Evolutionary conservation across 2,329 filamentous ascomycete species (phyloP).

Genomic region (Hypoxylon sp.): DNA sequence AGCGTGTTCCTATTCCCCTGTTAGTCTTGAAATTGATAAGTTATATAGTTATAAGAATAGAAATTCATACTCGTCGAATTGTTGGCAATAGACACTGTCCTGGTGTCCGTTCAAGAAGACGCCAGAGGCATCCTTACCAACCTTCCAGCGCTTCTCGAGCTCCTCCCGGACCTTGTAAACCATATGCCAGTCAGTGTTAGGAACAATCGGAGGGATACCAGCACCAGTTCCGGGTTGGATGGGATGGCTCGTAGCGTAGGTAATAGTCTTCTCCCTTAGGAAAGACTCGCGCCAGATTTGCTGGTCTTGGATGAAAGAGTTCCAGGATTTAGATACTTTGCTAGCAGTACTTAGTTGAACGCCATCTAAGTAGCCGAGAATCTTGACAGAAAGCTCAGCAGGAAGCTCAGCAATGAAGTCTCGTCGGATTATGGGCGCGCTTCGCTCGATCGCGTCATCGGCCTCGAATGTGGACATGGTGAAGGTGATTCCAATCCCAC

Average conservation of each 20-base stretch:
- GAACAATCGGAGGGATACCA: constrained; percentile 63
- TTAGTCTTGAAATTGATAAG: too few relatives aligned
- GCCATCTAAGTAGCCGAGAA: constrained; percentile 65
- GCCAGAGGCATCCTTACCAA: constrained; percentile 74
- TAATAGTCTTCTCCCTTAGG: constrained; percentile 66
- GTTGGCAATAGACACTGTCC: constrained; percentile 96
- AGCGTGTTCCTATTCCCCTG: constrained; percentile 77
- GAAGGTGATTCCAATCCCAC: constrained; percentile 69
- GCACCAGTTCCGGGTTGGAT: constrained; percentile 63
- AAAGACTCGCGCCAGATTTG: constrained; percentile 73
- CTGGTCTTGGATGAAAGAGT: constrained; percentile 56
- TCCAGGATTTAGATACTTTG: constrained; percentile 62
- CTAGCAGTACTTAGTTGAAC: constrained; percentile 58
- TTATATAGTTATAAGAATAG: too few relatives aligned
- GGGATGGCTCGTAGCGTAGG: constrained; percentile 65
- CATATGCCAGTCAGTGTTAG: constrained; percentile 82
- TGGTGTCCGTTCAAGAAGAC: constrained; percentile 93
- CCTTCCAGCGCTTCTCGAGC: constrained; percentile 81
- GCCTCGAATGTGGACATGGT: constrained; percentile 52
- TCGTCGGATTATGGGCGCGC: constrained; percentile 53
- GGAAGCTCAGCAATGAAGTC: constrained; percentile 68
- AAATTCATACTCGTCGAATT: constrained; percentile 87
- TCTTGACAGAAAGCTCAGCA: constrained; percentile 65
- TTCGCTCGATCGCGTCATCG: constrained; percentile 47
- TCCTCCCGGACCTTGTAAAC: constrained; percentile 82